phyloP scores from a whole-genome alignment of 139 green algal species.

The Chlamydomonas asymmetrica region DNA sequence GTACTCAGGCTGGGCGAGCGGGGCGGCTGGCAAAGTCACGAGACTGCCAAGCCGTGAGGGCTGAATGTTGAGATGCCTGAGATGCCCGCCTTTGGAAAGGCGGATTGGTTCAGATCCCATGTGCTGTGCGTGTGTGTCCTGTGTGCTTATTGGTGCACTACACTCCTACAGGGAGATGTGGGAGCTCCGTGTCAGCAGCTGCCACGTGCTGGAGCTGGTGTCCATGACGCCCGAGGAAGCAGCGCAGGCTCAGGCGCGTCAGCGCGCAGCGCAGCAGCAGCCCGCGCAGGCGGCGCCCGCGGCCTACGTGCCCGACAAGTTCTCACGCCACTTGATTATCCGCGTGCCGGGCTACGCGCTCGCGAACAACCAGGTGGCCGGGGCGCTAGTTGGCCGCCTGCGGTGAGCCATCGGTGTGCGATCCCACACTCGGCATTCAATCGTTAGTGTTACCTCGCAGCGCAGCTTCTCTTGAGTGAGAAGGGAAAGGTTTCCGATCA shows the following conservation, averaged over 20 bases:
- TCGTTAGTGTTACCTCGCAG: constrained; percentile 2
- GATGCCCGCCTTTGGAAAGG: too few relatives aligned
- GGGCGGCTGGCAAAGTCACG: too few relatives aligned
- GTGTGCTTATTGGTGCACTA: too few relatives aligned
- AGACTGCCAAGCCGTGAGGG: too few relatives aligned
- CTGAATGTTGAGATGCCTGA: too few relatives aligned
- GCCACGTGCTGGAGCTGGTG: constrained; percentile 73
- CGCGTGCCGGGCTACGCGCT: constrained; percentile 65
- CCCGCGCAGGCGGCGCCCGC: neutral
- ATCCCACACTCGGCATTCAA: too few relatives aligned
- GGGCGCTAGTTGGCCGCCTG: constrained; percentile 23
- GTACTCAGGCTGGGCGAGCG: too few relatives aligned
- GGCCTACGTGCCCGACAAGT: constrained; percentile 59
- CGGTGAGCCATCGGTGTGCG: too few relatives aligned
- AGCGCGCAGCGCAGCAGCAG: constrained; percentile 3
- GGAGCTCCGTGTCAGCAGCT: constrained; percentile 30
- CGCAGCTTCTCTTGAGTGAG: neutral
- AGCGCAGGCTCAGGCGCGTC: neutral
- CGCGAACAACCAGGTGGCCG: constrained; percentile 49
- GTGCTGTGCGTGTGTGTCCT: too few relatives aligned
- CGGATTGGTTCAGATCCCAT: too few relatives aligned
- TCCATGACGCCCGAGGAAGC: constrained; percentile 44
- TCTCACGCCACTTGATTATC: constrained; percentile 79
- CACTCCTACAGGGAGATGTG: constrained; percentile 46
- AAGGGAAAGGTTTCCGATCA: neutral